Conservation (phyloP, 208 protist genomes). For the Acanthamoeba healyi region DNA sequence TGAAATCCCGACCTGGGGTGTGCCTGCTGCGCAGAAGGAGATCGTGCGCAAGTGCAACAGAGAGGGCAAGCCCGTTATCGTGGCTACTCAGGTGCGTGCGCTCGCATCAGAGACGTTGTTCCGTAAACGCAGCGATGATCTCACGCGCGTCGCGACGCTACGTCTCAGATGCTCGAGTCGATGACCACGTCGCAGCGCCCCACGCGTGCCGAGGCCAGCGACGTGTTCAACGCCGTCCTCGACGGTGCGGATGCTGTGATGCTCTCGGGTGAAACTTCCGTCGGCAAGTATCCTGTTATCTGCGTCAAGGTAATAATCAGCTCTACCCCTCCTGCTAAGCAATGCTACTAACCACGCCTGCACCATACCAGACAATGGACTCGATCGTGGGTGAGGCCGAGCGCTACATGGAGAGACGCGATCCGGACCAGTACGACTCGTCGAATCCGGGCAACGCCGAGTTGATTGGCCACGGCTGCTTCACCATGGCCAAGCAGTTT, state of each 20-base stretch:
- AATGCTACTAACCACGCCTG: background rate
- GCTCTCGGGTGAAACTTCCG: constrained; percentile 98
- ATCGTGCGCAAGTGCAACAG: constrained; percentile 96
- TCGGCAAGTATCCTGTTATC: constrained; percentile 96
- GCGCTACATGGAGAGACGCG: constrained; percentile 21
- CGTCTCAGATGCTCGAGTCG: constrained; percentile 97
- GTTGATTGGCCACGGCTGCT: constrained; percentile 63
- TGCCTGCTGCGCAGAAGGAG: constrained; percentile 98
- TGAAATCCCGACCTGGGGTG: constrained; percentile 98
- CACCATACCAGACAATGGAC: constrained; percentile 10
- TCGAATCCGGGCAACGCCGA: constrained; percentile 14
- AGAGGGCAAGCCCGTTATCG: constrained; percentile 97
- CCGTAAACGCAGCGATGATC: background rate
- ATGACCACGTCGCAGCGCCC: constrained; percentile 97
- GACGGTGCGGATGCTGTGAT: constrained; percentile 99
- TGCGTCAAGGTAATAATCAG: constrained; percentile 92
- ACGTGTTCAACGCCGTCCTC: constrained; percentile 98
- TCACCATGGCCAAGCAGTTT: constrained; percentile 65
- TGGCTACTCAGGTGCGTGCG: constrained; percentile 94
- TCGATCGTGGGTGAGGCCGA: constrained; percentile 44
- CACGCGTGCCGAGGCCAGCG: constrained; percentile 97
- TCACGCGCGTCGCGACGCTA: background rate
- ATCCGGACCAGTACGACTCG: constrained; percentile 65
- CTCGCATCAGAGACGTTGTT: background rate
- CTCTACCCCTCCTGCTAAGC: background rate